Percentiles rank a stretch among this genome's conserved stretches.
These are phyloP conservation scores for Rhynchosporium graminicola DNA, from an alignment of 2,329 filamentous ascomycete genomes.

Conservation along the genomic window DNA sequence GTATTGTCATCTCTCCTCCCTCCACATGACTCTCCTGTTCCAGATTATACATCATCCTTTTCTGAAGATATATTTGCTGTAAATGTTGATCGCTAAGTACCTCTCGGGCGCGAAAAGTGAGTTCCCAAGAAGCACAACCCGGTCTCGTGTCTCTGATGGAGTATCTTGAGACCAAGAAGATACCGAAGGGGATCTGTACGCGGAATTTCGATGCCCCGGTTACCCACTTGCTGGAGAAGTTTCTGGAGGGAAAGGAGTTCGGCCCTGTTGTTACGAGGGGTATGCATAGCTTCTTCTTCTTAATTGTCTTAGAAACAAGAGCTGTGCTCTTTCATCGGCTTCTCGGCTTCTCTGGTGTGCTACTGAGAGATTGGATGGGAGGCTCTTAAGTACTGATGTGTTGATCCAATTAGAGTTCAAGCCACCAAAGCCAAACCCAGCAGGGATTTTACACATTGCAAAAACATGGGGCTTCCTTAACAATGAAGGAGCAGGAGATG, in stretches of 20 bases:
- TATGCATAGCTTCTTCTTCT: no score
- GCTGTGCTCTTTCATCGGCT: no score
- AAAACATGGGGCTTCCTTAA: constrained; percentile 69
- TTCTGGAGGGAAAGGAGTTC: constrained; percentile 69
- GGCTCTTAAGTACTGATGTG: no score
- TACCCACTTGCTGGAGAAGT: constrained; percentile 71
- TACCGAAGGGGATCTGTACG: constrained; percentile 87
- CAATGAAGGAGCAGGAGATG: constrained; percentile 28
- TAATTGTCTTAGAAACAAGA: no score
- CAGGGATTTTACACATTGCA: constrained; percentile 85
- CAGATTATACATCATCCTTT: no score
- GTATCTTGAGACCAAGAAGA: constrained; percentile 67
- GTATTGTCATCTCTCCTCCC: no score
- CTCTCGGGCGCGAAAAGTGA: constrained; percentile 48
- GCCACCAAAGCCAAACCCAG: constrained; percentile 84
- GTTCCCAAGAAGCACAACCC: constrained; percentile 75
- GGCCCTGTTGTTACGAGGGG: constrained; percentile 75
- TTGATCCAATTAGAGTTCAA: constrained; percentile 56
- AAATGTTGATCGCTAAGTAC: no score
- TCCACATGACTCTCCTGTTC: no score
- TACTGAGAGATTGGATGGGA: no score
- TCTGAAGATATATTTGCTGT: no score
- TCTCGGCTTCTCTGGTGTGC: no score
- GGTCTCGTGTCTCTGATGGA: constrained; percentile 78
- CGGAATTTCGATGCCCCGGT: constrained; percentile 88